A percentile compares a stretch with the other conserved stretches of the same genome.
Conservation (phyloP, 2,329 filamentous ascomycete species). For the Epicoccum sorghinum region DNA sequence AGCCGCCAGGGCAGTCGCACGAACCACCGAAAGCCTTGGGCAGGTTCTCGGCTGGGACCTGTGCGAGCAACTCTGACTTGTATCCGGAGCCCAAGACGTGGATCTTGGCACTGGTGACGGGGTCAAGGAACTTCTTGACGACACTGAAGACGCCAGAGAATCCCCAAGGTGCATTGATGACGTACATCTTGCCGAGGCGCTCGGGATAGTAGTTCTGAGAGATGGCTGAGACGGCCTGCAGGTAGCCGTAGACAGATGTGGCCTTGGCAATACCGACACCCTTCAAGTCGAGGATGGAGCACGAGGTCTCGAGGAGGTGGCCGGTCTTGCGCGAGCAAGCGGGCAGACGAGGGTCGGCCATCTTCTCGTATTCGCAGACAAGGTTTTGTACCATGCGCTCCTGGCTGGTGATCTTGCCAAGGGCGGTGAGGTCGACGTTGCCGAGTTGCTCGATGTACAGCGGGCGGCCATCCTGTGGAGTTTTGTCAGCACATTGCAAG, state of each 20-base stretch:
- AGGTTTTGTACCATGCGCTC: slow-evolving; percentile 97
- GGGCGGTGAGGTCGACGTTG: slow-evolving; percentile 85
- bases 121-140: slow-evolving; percentile 93
- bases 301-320: slow-evolving; percentile 93
- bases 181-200: slow-evolving; percentile 91
- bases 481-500: slow-evolving; percentile 9
- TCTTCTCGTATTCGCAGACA: slow-evolving; percentile 96
- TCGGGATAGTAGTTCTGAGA: slow-evolving; percentile 99
- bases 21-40: slow-evolving; percentile 83
- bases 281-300: slow-evolving; percentile 98
- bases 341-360: slow-evolving; percentile 89
- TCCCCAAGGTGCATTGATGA: slow-evolving; percentile 98
- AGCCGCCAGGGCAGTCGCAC: slow-evolving; percentile 83
- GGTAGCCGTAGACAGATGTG: slow-evolving; percentile 84
- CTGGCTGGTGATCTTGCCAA: slow-evolving; percentile 90
- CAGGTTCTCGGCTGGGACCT: slow-evolving; percentile 89
- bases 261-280: slow-evolving; percentile 85
- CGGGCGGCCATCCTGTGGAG: slow-evolving; percentile 82
- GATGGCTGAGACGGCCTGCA: slow-evolving; percentile 82
- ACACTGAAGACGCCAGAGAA: slow-evolving; percentile 85
- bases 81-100: slow-evolving; percentile 83
- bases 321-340: slow-evolving; percentile 93
- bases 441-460: slow-evolving; percentile 97
- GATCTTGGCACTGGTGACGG: slow-evolving; percentile 96
- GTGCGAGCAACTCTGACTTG: slow-evolving; percentile 80